Base-by-base conservation (phyloP, 2,329 filamentous ascomycete genomes). In the Aspergillus amoenus region DNA sequence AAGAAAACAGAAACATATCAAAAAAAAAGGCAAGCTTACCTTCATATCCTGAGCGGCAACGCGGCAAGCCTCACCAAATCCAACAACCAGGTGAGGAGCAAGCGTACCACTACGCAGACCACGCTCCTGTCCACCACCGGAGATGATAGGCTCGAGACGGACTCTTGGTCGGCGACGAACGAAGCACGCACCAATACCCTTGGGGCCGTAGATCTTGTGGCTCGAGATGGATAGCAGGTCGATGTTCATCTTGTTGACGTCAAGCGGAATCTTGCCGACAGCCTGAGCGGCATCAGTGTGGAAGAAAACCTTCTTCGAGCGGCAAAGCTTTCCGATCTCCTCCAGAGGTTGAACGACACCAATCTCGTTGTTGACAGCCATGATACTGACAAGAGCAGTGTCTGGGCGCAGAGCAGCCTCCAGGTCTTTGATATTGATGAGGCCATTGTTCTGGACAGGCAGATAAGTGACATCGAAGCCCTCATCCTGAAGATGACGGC, bases 361-460 rank as follows among this genome's bases (percentile, higher is more conserved):
- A 68, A 99, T 97, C 78, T 99, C 94, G 75, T 99, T 99, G 81
- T 99, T 99, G 69, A 99, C 94, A 1, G 94, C 88, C 94, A 99
- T 99, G 76, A 99, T 90, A 71, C 93, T 97, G 75, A 97, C 93
- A 30, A 99, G 79, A 43, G 86, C 88, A 13, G 94, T 99, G 59
- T 97, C 93, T 0, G 93, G 93, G 59, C 90, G 86, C 61, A 99
- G 95, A 22, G 93, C 91, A 21, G 87, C 89, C 77, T 95, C 89
- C 30, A 99, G 84, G 66, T 94, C 86, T 42, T 89, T 83, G 80
- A 99, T 84, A 64, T 88, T 84, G 68, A 99, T 81, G 64, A 97
- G 79, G n/a, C 94, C 94, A 64, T 91, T 93, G 69, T 78, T 84
- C 76, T 93, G 84, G 5, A 99, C 94, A 3, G 94, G 92, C 46